A percentile compares a stretch with the other conserved stretches of the same genome.
phyloP scores from a whole-genome alignment of 441 rosid genomes.

The Mallotus repandus region DNA sequence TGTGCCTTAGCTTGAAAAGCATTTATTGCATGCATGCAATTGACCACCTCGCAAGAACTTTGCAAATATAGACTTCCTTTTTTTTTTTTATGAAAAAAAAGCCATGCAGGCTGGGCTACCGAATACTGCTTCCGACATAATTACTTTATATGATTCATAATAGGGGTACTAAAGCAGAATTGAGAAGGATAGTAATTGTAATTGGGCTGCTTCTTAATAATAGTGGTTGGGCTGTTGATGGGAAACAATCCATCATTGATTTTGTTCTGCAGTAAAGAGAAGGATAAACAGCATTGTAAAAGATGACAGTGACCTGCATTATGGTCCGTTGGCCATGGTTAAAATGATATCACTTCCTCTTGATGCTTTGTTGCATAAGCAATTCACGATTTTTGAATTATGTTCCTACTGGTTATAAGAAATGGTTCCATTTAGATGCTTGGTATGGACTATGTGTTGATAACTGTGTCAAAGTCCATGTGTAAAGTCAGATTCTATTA shows the following conservation, averaged over 20 bases:
- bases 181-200: not conserved
- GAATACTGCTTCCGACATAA: not conserved
- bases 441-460: too few relatives aligned
- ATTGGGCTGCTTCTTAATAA: too few relatives aligned
- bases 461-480: not conserved
- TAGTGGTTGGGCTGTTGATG: not conserved
- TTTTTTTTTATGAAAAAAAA: too few relatives aligned
- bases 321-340: not conserved
- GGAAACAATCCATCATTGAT: not conserved
- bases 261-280: not conserved
- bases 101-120: too few relatives aligned
- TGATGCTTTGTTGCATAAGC: not conserved
- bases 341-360: not conserved
- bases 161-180: not conserved
- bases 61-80: not conserved
- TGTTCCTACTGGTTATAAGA: not conserved
- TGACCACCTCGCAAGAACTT: not conserved
- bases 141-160: not conserved
- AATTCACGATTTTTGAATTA: not conserved
- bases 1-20: conserved; percentile 3
- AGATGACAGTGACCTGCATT: not conserved
- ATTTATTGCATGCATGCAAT: conserved; percentile 2
- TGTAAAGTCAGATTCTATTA: not conserved
- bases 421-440: not conserved
- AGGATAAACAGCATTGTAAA: too few relatives aligned